Conservation (phyloP, 2,329 filamentous ascomycete species). For the Ophiostoma quercus region DNA sequence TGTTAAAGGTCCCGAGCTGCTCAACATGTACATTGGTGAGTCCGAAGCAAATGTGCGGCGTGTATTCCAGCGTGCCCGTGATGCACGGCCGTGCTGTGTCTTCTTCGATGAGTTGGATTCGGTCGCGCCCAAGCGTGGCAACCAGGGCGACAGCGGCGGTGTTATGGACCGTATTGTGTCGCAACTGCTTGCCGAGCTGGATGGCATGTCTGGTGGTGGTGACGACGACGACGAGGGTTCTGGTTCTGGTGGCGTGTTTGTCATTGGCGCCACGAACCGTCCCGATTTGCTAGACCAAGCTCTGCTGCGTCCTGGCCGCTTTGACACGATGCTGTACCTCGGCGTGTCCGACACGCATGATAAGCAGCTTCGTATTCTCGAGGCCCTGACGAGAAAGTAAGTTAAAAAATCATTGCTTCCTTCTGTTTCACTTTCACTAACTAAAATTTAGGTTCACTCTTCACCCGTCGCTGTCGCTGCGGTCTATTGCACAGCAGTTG, state of each 20-base stretch:
- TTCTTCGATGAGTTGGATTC: conserved; percentile 94
- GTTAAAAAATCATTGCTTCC: conserved; percentile 33
- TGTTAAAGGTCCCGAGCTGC: conserved; percentile 83
- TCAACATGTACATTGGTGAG: conserved; percentile 96
- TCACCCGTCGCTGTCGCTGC: conserved; percentile 69
- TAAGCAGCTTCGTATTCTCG: conserved; percentile 89
- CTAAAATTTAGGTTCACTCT: conserved; percentile 60
- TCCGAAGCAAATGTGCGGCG: conserved; percentile 86
- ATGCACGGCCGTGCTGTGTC: conserved; percentile 81
- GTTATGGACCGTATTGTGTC: conserved; percentile 98
- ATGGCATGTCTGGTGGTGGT: conserved; percentile 71
- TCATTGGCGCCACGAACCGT: conserved; percentile 92
- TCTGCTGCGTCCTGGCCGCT: conserved; percentile 79
- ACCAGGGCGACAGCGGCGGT: conserved; percentile 93
- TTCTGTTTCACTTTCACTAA: conserved; percentile 38
- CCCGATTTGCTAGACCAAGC: conserved; percentile 91
- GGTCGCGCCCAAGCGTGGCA: conserved; percentile 91
- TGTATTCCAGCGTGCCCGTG: conserved; percentile 80
- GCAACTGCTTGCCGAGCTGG: conserved; percentile 87
- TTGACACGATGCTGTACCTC: conserved; percentile 98
- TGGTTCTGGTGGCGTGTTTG: conserved; percentile 86
- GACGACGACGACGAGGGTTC: conserved; percentile 23
- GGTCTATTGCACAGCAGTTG: conserved; percentile 65
- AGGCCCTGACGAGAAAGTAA: conserved; percentile 83
- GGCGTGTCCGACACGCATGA: conserved; percentile 95